Conservation (phyloP, 176 grass and related monocot genomes). For the Avena insularis region DNA sequence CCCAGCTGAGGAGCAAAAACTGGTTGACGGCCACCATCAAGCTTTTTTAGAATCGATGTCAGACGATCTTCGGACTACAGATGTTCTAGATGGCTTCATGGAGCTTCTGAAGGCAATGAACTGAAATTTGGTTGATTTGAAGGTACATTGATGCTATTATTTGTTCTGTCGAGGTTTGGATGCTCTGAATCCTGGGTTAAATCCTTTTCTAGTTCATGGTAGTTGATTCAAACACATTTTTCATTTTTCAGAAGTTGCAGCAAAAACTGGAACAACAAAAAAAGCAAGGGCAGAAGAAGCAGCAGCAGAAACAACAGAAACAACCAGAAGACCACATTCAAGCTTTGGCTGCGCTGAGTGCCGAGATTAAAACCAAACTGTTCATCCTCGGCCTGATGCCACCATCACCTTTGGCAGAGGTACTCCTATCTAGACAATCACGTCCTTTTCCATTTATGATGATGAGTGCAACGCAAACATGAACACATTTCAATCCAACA, state of each 20-base stretch:
- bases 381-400: constrained; percentile 67
- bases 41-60: constrained; percentile 74
- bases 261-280: constrained; percentile 51
- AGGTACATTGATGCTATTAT: constrained; percentile 49
- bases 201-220: background rate
- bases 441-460: background rate
- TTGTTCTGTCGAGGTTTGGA: background rate
- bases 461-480: background rate
- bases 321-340: constrained; percentile 62
- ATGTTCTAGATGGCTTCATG: constrained; percentile 86
- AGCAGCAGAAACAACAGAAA: constrained; percentile 41
- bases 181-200: background rate
- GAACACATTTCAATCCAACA: background rate
- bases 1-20: constrained; percentile 55
- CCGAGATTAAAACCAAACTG: constrained; percentile 63
- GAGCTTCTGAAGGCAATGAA: constrained; percentile 80
- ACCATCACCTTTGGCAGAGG: constrained; percentile 58
- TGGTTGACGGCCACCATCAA: constrained; percentile 53
- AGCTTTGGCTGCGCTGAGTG: constrained; percentile 58
- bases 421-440: constrained; percentile 28
- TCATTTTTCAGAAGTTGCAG: constrained; percentile 41
- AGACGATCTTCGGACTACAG: constrained; percentile 72
- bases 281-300: constrained; percentile 56
- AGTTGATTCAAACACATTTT: constrained; percentile 26
- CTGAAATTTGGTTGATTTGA: constrained; percentile 70